Percentiles rank a stretch among this genome's conserved stretches.
Evolutionary conservation across 2,329 filamentous ascomycete species (phyloP).

Genomic region (Cryoendolithus antarcticus): DNA sequence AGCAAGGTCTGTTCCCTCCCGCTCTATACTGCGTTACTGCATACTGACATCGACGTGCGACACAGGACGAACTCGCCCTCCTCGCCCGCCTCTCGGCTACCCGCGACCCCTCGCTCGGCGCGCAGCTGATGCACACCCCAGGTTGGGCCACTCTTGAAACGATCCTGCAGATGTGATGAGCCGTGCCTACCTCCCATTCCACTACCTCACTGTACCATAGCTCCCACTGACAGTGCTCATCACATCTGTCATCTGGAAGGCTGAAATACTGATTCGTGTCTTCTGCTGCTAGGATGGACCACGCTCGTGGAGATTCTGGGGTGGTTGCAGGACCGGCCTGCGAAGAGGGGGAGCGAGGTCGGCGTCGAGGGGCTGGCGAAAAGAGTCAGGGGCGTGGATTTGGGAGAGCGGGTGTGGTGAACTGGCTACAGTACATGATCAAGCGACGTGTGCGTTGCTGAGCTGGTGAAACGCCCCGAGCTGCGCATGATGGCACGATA

Average conservation of each 20-base stretch:
- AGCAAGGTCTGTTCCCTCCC: conserved; percentile 52
- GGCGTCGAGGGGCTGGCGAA: conserved; percentile 17
- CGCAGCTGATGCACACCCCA: conserved; percentile 71
- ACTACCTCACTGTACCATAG: neutral
- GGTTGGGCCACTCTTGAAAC: conserved; percentile 93
- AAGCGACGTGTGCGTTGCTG: too few species aligned
- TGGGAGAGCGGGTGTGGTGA: conserved; percentile 2
- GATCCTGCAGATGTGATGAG: conserved; percentile 49
- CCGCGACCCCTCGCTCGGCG: conserved; percentile 67
- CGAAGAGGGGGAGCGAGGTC: conserved; percentile 27
- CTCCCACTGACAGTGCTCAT: neutral
- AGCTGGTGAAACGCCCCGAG: too few species aligned
- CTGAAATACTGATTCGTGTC: conserved; percentile 13
- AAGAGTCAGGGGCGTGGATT: conserved; percentile 13
- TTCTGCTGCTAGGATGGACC: conserved; percentile 20
- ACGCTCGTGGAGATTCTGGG: conserved; percentile 74
- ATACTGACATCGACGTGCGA: neutral
- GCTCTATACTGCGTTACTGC: neutral
- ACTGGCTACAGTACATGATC: too few species aligned
- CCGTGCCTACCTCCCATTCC: neutral
- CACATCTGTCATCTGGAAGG: conserved; percentile 4
- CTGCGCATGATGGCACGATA: too few species aligned
- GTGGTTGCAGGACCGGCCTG: conserved; percentile 93
- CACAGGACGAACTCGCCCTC: conserved; percentile 75
- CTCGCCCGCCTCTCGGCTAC: conserved; percentile 74